phyloP scores from a whole-genome alignment of 345 rosid genomes.

The Camelina neglecta region DNA sequence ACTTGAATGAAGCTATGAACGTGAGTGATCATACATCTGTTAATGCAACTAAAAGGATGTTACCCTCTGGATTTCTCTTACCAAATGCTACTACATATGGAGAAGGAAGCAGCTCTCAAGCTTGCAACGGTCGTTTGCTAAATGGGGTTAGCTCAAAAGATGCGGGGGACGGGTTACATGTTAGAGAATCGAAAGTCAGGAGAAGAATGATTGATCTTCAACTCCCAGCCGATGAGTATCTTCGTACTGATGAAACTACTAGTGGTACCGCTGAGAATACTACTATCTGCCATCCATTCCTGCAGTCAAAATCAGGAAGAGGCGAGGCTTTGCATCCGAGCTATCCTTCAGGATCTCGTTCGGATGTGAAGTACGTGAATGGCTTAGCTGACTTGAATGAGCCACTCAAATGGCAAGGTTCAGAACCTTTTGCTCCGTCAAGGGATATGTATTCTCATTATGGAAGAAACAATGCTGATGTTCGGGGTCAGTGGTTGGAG shows the following conservation, averaged over 20 bases:
- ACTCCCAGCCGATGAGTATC: constrained; percentile 56
- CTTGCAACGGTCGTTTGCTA: constrained; percentile 34
- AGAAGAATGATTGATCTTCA: constrained; percentile 62
- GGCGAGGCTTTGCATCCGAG: constrained; percentile 28
- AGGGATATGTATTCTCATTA: constrained; percentile 49
- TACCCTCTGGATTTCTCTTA: constrained; percentile 53
- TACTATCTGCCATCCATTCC: constrained; percentile 3
- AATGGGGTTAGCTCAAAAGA: constrained; percentile 39
- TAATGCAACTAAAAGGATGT: constrained; percentile 59
- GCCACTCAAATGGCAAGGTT: constrained; percentile 52
- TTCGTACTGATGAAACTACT: constrained; percentile 41
- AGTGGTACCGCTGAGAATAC: constrained; percentile 19
- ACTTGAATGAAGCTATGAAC: constrained; percentile 34
- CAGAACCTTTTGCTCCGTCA: constrained; percentile 41
- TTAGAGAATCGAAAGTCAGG: constrained; percentile 41
- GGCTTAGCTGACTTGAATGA: constrained; percentile 58
- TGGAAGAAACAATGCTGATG: constrained; percentile 44
- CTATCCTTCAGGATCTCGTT: constrained; percentile 45
- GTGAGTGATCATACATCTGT: constrained; percentile 34
- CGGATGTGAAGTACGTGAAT: constrained; percentile 39
- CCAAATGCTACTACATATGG: constrained; percentile 49
- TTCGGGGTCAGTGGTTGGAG: constrained; percentile 45
- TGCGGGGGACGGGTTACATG: constrained; percentile 37
- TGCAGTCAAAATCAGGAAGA: constrained; percentile 42
- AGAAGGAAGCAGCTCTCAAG: constrained; percentile 45